A percentile compares a stretch with the other conserved stretches of the same genome.
Evolutionary conservation across 345 rosid species (phyloP).

Genomic region (Eucalyptus caleyi): DNA sequence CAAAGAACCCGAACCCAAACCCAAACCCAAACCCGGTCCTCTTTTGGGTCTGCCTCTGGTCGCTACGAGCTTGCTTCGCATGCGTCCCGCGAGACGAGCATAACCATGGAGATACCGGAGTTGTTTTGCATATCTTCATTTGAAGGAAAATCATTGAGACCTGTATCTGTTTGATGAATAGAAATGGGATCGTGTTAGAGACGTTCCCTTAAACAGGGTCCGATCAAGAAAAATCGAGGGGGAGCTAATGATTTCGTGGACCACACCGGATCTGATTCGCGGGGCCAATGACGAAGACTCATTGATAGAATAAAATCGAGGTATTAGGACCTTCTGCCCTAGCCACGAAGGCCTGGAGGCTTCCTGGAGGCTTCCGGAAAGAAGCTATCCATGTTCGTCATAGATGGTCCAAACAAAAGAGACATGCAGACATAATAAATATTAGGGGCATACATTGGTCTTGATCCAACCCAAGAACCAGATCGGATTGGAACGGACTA

Average conservation of each 20-base stretch:
- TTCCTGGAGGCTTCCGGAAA: neutral
- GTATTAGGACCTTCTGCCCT: neutral
- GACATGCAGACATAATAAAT: neutral
- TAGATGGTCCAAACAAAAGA: neutral
- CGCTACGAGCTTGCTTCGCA: neutral
- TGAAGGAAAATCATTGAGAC: neutral
- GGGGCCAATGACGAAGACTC: neutral
- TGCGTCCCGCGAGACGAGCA: neutral
- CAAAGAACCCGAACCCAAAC: neutral
- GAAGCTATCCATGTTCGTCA: neutral
- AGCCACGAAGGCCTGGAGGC: neutral
- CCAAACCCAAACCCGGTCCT: neutral
- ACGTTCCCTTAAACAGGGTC: neutral
- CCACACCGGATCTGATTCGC: neutral
- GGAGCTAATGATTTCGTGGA: neutral
- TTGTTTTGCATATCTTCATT: neutral
- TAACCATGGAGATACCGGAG: neutral
- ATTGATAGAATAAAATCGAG: neutral
- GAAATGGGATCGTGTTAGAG: neutral
- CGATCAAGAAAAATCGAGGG: neutral
- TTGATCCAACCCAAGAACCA: neutral
- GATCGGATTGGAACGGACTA: accelerated
- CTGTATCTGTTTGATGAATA: neutral
- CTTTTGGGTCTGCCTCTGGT: no score
- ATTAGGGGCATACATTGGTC: neutral